Evolutionary conservation across 2,329 filamentous ascomycete species (phyloP).

Genomic region (Triangularia verruculosa): DNA sequence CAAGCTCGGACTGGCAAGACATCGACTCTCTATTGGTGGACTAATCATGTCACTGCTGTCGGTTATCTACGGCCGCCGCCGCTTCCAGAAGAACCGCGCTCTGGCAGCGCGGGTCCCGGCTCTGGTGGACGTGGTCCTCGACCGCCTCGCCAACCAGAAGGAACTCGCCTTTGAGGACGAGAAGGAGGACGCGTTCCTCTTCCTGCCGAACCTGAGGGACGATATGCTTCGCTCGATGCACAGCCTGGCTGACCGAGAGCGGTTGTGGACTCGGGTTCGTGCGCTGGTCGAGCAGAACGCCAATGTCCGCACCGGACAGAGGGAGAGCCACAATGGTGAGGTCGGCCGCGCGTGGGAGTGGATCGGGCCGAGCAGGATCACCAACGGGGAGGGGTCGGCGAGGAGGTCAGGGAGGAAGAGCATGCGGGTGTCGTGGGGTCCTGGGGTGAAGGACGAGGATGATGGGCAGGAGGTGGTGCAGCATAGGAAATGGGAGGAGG

Average conservation of each 20-base stretch:
- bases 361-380: slow-evolving; percentile 57
- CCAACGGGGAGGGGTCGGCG: slow-evolving; percentile 34
- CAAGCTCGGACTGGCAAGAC: slow-evolving; percentile 76
- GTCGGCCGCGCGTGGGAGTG: slow-evolving; percentile 67
- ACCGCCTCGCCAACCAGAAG: slow-evolving; percentile 79
- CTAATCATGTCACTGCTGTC: slow-evolving; percentile 50
- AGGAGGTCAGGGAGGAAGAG: slow-evolving; percentile 46
- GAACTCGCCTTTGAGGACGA: slow-evolving; percentile 68
- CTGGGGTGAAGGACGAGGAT: slow-evolving; percentile 39
- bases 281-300: slow-evolving; percentile 89
- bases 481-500: slow-evolving; percentile 41
- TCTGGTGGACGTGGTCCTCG: slow-evolving; percentile 79
- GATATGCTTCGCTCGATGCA: slow-evolving; percentile 85
- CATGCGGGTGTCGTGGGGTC: slow-evolving; percentile 48
- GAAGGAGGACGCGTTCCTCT: slow-evolving; percentile 78
- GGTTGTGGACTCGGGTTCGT: slow-evolving; percentile 79
- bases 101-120: slow-evolving; percentile 73
- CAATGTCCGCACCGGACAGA: slow-evolving; percentile 75
- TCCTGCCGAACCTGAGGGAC: slow-evolving; percentile 84
- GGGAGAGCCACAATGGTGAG: slow-evolving; percentile 64
- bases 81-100: slow-evolving; percentile 60
- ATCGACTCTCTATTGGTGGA: slow-evolving; percentile 80
- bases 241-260: slow-evolving; percentile 69
- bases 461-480: slow-evolving; percentile 27
- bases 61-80: slow-evolving; percentile 61